phyloP scores from a whole-genome alignment of 2,329 filamentous ascomycete genomes.

The Teratosphaeria viscida region DNA sequence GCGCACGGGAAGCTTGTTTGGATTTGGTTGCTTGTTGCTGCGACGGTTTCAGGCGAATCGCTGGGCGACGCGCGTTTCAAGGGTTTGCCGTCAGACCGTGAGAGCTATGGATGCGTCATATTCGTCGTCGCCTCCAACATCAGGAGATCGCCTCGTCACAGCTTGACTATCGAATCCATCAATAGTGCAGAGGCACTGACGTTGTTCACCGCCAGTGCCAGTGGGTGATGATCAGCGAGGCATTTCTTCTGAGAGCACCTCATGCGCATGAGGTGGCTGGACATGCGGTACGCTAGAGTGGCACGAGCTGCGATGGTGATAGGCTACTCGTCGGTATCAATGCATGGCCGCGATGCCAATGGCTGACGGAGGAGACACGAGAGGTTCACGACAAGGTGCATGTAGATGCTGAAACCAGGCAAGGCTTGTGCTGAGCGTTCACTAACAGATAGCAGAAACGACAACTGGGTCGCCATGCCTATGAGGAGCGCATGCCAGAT shows the following conservation, averaged over 20 bases:
- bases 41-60: not conserved
- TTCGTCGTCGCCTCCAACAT: not conserved
- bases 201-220: not conserved
- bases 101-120: not conserved
- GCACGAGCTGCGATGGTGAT: not conserved
- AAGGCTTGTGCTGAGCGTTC: not conserved
- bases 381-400: not conserved
- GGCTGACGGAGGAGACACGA: not conserved
- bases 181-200: not conserved
- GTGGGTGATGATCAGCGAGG: not conserved
- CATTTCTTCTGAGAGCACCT: not conserved
- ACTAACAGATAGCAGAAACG: slow-evolving; percentile 21
- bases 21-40: not conserved
- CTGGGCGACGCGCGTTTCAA: not conserved
- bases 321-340: not conserved
- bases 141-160: not conserved
- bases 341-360: not conserved
- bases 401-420: not conserved
- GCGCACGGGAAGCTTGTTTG: not conserved
- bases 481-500: slow-evolving; percentile 34
- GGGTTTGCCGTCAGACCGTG: not conserved
- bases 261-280: not conserved
- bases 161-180: not conserved
- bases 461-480: slow-evolving; percentile 36
- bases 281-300: not conserved